These are phyloP conservation scores for Schizochytrium sp. DNA, from an alignment of 108 stramenopile species.

Conservation along the genomic window DNA sequence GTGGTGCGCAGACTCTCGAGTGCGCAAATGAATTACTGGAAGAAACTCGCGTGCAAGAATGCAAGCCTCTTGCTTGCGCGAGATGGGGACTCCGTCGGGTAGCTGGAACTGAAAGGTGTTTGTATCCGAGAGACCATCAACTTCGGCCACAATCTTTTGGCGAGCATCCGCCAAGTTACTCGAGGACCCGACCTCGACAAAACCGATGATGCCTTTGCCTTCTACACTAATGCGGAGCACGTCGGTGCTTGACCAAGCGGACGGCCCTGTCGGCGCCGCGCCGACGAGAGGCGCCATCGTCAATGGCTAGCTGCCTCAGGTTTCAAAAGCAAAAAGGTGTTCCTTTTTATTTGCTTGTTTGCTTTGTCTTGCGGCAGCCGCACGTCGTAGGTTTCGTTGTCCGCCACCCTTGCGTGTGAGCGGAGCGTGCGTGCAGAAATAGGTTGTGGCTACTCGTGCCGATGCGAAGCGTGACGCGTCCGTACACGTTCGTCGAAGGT, in stretches of 20 bases:
- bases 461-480: too few species aligned
- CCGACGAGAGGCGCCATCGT: background rate
- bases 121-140: background rate
- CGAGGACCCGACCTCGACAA: background rate
- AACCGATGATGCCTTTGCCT: background rate
- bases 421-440: too few species aligned
- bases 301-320: too few species aligned
- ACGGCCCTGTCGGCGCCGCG: background rate
- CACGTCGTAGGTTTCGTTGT: too few species aligned
- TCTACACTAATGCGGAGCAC: background rate
- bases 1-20: background rate
- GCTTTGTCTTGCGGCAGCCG: too few species aligned
- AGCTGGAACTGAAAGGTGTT: background rate
- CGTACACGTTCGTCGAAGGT: too few species aligned
- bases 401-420: too few species aligned
- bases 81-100: background rate
- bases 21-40: background rate
- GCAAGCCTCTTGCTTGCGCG: background rate
- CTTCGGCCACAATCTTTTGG: background rate
- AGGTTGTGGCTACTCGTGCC: too few species aligned
- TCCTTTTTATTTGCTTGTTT: too few species aligned
- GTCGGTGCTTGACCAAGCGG: constrained; percentile 3
- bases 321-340: too few species aligned
- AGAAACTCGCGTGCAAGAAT: background rate
- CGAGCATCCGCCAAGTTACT: background rate